Base-by-base conservation (phyloP, 1,284 basidiomycete species). In the Pseudozyma thailandica region DNA sequence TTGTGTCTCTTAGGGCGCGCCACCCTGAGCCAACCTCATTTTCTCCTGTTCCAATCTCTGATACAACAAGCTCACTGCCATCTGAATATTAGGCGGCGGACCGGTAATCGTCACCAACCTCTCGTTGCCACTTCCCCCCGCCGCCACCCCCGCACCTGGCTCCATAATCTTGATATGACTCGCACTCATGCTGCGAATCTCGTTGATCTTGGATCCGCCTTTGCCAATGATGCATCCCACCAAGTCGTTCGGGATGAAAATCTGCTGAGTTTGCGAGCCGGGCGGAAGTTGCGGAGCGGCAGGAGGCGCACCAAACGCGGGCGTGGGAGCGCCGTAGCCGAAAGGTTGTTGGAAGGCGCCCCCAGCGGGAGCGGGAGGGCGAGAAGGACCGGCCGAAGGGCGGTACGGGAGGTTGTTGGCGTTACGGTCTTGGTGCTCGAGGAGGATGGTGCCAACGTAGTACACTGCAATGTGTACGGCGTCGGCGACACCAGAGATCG, bases 121-220 rank as follows among this genome's bases (percentile, higher is more conserved):
- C 65, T 73, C 85, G 78, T 55, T 77, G 23, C 85, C 85, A 21
- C 76, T 77, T 7, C 85, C 84, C 12, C 82, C 83, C 1, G 80
- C 80, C 4, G 75, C 75, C 15, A 77, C 54, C 15, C 80, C 80
- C 2, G 80, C 80, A 33, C 74, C 85, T 25, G 95, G 94, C 80
- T 99, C 96, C 90, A 97, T 97, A 60, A 99, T 97, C 85, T 97
- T 94, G 84, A 99, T 98, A 79, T 95, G 91, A 83, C 93, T 94
- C 20, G 89, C 91, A 82, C 89, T 94, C 90, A 92, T 91, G 83
- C 90, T 92, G 77, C 96, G 88, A 75, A 99, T 97, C 85, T 99
- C 96, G 82, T 98, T 98, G 86, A 99, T 99, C 86, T 98, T 99
- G 80, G 90, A 90, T 4, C 96, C 96, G 23, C 93, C 95, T 84